phyloP scores from a whole-genome alignment of 257 asterid genomes.

The Avicennia marina region DNA sequence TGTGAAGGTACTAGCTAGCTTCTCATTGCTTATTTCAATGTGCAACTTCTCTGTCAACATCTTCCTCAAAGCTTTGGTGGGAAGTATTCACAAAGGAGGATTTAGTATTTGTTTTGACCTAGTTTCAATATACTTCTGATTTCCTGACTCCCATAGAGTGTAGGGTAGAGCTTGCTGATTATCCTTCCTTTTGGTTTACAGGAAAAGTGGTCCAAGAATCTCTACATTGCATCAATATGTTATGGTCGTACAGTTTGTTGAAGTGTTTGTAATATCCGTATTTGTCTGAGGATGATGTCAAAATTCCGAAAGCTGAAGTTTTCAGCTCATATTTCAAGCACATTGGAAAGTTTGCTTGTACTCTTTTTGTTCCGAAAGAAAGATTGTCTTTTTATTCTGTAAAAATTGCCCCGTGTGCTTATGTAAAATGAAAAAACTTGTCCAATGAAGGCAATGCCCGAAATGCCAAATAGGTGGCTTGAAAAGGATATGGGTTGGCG shows the following conservation, averaged over 20 bases:
- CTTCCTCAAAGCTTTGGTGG: too few relatives aligned
- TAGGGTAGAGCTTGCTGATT: not conserved
- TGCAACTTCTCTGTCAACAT: too few relatives aligned
- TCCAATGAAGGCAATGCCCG: not conserved
- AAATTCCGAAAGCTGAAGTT: slow-evolving; percentile 17
- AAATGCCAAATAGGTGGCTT: not conserved
- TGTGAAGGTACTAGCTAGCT: slow-evolving; percentile 32
- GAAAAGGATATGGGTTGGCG: slow-evolving; percentile 10
- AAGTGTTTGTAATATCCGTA: slow-evolving; percentile 24
- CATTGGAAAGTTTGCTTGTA: not conserved
- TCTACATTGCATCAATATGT: slow-evolving; percentile 58
- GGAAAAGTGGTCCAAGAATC: slow-evolving; percentile 75
- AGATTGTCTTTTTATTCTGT: slow-evolving; percentile 1
- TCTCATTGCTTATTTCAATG: too few relatives aligned
- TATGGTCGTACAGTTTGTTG: slow-evolving; percentile 67
- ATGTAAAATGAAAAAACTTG: slow-evolving; percentile 11
- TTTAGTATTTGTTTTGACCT: not conserved
- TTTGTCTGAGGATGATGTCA: not conserved
- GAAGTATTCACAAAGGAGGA: not conserved
- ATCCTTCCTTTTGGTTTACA: slow-evolving; percentile 19
- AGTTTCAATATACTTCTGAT: not conserved
- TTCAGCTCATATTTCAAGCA: slow-evolving; percentile 4
- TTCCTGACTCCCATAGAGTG: not conserved
- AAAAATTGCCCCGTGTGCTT: not conserved
- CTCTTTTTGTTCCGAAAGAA: not conserved